phyloP scores from a whole-genome alignment of 306 rosid genomes.

The Gastrolobium villosum region DNA sequence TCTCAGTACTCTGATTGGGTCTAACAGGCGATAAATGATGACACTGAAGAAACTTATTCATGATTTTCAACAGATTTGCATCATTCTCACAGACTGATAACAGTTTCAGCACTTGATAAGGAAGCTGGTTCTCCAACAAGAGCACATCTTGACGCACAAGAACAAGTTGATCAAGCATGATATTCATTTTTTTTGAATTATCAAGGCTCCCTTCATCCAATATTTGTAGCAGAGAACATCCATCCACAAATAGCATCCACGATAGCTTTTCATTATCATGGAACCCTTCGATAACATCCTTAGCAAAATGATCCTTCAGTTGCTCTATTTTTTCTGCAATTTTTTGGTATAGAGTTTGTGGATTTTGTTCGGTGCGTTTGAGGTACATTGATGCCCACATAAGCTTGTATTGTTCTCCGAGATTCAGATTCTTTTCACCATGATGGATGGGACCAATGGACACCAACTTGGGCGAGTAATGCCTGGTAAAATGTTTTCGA shows the following conservation, averaged over 20 bases:
- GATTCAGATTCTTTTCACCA: not conserved
- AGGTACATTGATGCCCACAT: not conserved
- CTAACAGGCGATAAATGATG: no score
- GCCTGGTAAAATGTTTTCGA: no score
- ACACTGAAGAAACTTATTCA: not conserved
- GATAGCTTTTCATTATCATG: not conserved
- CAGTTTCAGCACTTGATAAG: conserved; percentile 13
- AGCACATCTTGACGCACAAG: conserved; percentile 20
- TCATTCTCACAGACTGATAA: not conserved
- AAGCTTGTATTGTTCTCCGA: conserved; percentile 21
- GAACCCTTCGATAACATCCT: not conserved
- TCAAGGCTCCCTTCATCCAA: not conserved
- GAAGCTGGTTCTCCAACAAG: conserved; percentile 40
- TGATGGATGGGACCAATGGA: conserved; percentile 25
- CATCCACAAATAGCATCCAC: not conserved
- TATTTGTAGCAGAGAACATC: conserved; percentile 1
- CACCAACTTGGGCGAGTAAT: no score
- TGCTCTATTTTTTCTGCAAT: not conserved
- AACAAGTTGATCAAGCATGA: not conserved
- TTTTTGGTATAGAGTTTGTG: not conserved
- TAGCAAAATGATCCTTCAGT: not conserved
- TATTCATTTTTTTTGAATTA: not conserved
- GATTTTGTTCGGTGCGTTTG: not conserved
- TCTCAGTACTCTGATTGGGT: no score
- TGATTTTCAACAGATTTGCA: not conserved